Conservation (phyloP, 1,139 yeast species). For the Saccharomycopsis hybrid region DNA sequence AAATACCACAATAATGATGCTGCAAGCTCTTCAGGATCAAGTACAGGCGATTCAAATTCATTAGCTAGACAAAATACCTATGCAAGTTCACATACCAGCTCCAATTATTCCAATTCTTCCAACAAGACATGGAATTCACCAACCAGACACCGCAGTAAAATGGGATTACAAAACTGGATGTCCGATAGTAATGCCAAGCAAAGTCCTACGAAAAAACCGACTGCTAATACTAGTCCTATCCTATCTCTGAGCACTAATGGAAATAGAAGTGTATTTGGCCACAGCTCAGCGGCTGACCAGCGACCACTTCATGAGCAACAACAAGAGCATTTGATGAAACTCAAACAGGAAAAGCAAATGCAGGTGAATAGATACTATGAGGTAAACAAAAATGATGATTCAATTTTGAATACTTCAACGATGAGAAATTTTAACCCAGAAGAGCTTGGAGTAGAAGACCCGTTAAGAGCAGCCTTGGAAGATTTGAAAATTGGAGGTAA, state of each 20-base stretch:
- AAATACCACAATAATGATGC: constrained; percentile 5
- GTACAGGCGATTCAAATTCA: constrained; percentile 8
- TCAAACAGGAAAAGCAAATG: neutral
- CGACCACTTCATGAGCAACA: neutral
- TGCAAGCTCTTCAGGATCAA: constrained; percentile 8
- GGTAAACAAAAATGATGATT: no score
- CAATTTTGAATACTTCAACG: constrained; percentile 18
- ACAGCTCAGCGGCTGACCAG: no score
- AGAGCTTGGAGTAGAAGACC: constrained; percentile 31
- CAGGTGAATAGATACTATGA: no score
- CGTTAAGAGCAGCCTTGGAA: constrained; percentile 54
- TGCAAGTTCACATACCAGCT: constrained; percentile 8
- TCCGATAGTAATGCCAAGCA: no score
- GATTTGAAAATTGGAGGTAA: constrained; percentile 61
- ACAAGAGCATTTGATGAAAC: neutral
- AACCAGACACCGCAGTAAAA: constrained; percentile 27
- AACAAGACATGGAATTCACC: constrained; percentile 52
- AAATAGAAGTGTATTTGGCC: no score
- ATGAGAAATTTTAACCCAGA: constrained; percentile 20
- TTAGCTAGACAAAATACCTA: constrained; percentile 9
- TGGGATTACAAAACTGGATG: constrained; percentile 13
- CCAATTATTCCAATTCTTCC: constrained; percentile 7
- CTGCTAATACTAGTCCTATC: no score
- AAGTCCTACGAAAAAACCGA: no score
- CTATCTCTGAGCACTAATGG: no score